These are phyloP conservation scores for Purpureocillium lavendulum DNA, from an alignment of 2,329 filamentous ascomycete species.

Conservation along the genomic window DNA sequence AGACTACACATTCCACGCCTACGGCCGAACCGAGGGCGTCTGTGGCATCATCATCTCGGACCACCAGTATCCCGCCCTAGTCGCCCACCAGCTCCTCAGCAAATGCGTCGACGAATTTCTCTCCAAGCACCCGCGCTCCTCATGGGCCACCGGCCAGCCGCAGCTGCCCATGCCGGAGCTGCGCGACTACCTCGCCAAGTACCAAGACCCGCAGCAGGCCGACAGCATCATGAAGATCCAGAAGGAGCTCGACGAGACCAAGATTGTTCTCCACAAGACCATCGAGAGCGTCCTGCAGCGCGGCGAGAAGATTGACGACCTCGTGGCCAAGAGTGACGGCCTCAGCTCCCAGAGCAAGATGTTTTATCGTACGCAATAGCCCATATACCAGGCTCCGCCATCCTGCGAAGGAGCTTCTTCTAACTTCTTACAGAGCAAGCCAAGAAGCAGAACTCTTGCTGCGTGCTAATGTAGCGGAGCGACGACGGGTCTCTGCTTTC, in stretches of 20 bases:
- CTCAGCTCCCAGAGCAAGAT: constrained; percentile 91
- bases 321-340: constrained; percentile 89
- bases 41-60: constrained; percentile 72
- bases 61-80: constrained; percentile 65
- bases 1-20: constrained; percentile 71
- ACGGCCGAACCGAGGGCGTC: constrained; percentile 65
- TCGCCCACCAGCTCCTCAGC: constrained; percentile 78
- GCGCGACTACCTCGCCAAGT: constrained; percentile 64
- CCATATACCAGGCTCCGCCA: not conserved
- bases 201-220: constrained; percentile 81
- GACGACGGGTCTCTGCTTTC: constrained; percentile 7
- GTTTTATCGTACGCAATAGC: constrained; percentile 70
- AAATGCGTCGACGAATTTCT: constrained; percentile 87
- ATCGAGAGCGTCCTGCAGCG: constrained; percentile 81
- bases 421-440: constrained; percentile 42
- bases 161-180: constrained; percentile 62
- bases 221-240: constrained; percentile 95
- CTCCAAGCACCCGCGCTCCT: constrained; percentile 60
- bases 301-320: constrained; percentile 91
- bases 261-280: constrained; percentile 94
- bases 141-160: constrained; percentile 50
- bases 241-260: constrained; percentile 93
- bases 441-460: constrained; percentile 77
- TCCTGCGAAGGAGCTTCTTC: not conserved
- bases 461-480: constrained; percentile 52